Conservation (phyloP, 805 yeast genomes). For the Lachancea cidri region DNA sequence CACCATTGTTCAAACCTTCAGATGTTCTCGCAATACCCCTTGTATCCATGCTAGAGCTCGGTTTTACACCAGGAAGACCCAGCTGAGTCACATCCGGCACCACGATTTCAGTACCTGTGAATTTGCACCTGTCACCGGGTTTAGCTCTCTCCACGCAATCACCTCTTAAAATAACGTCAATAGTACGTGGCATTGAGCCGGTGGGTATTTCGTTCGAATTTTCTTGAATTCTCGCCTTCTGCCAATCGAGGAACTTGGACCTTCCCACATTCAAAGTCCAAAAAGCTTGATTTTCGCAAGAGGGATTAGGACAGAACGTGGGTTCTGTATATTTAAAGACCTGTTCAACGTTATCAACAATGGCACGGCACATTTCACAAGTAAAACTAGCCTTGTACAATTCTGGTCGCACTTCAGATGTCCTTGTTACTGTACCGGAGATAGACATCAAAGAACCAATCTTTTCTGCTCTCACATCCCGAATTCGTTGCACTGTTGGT, state of each 20-base stretch:
- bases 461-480: constrained; percentile 85
- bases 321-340: constrained; percentile 93
- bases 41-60: constrained; percentile 70
- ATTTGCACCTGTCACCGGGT: constrained; percentile 93
- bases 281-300: constrained; percentile 77
- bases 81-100: constrained; percentile 91
- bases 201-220: constrained; percentile 96
- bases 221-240: constrained; percentile 89
- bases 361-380: constrained; percentile 82
- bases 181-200: constrained; percentile 96
- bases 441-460: constrained; percentile 81
- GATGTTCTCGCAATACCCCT: constrained; percentile 37
- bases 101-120: constrained; percentile 92
- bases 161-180: constrained; percentile 89
- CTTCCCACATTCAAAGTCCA: constrained; percentile 83
- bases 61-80: constrained; percentile 92
- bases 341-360: constrained; percentile 87
- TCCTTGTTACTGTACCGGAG: constrained; percentile 92
- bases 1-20: constrained; percentile 77
- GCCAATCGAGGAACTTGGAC: constrained; percentile 94
- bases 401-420: constrained; percentile 96
- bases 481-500: constrained; percentile 74
- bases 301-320: constrained; percentile 80
- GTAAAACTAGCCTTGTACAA: constrained; percentile 79
- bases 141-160: constrained; percentile 93